These are phyloP conservation scores for Venturia asperata DNA, from an alignment of 2,329 filamentous ascomycete species.

Conservation along the genomic window DNA sequence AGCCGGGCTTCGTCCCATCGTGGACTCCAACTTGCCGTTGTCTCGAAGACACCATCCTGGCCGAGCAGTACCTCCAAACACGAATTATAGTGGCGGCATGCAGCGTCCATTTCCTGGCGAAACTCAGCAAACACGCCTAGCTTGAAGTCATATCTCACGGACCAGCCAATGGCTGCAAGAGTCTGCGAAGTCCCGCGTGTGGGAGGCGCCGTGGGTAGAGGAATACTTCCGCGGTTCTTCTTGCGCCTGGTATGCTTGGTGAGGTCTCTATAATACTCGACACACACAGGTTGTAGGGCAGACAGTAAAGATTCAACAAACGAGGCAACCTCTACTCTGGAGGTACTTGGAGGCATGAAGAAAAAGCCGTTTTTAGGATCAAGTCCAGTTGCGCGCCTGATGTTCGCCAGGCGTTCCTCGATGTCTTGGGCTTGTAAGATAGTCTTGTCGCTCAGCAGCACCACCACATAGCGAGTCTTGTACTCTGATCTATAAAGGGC, in stretches of 20 bases:
- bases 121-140: conserved; percentile 86
- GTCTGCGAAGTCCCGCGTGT: conserved; percentile 79
- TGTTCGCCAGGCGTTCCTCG: conserved; percentile 70
- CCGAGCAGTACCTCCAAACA: conserved; percentile 79
- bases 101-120: conserved; percentile 83
- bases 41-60: conserved; percentile 71
- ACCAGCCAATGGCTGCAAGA: conserved; percentile 81
- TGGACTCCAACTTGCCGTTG: conserved; percentile 81
- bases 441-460: conserved; percentile 67
- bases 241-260: conserved; percentile 90
- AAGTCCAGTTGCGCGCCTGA: conserved; percentile 70
- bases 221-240: conserved; percentile 68
- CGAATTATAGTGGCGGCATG: conserved; percentile 76
- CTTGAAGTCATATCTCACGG: conserved; percentile 92
- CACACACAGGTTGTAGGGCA: conserved; percentile 63
- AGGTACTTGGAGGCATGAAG: conserved; percentile 68
- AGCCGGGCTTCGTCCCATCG: conserved; percentile 91
- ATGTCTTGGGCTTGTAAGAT: conserved; percentile 51
- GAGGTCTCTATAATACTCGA: conserved; percentile 90
- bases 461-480: conserved; percentile 68
- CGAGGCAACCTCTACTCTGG: conserved; percentile 61
- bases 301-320: conserved; percentile 68
- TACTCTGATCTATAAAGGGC: conserved; percentile 64
- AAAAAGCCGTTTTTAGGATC: conserved; percentile 77
- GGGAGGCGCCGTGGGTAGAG: conserved; percentile 74